A percentile compares a stretch with the other conserved stretches of the same genome.
These are phyloP conservation scores for Paraphoma chrysanthemicola DNA, from an alignment of 2,329 filamentous ascomycete species.

Conservation along the genomic window DNA sequence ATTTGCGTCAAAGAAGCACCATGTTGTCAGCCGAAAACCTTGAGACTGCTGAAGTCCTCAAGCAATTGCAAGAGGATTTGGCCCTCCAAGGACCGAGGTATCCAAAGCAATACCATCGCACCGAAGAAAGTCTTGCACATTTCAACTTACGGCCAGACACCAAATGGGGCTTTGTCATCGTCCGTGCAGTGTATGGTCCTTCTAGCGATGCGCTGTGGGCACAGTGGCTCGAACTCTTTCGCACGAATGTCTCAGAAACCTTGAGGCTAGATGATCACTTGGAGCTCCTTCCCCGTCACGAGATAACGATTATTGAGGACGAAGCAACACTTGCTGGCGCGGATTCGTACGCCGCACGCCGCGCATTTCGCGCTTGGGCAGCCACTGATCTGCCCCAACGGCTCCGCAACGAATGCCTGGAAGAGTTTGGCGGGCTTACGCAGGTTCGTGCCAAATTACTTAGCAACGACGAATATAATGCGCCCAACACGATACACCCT, in stretches of 20 bases:
- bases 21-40: too few species aligned
- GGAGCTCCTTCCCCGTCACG: background rate
- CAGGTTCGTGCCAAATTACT: background rate
- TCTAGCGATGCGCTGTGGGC: background rate
- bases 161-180: background rate
- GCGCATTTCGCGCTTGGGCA: slow-evolving; percentile 21
- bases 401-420: slow-evolving; percentile 1
- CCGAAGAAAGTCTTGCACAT: too few species aligned
- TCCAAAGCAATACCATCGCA: too few species aligned
- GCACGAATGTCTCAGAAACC: background rate
- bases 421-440: background rate
- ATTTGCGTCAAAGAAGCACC: too few species aligned
- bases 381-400: slow-evolving; percentile 19
- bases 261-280: background rate
- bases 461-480: background rate
- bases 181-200: background rate
- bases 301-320: background rate
- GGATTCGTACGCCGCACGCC: slow-evolving; percentile 19
- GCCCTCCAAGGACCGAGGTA: too few species aligned
- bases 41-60: too few species aligned
- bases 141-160: too few species aligned
- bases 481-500: slow-evolving; percentile 3
- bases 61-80: too few species aligned
- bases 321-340: slow-evolving; percentile 9
- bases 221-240: background rate